Base-by-base conservation (phyloP, 1,284 basidiomycete species). In the Prillingera fragicola region DNA sequence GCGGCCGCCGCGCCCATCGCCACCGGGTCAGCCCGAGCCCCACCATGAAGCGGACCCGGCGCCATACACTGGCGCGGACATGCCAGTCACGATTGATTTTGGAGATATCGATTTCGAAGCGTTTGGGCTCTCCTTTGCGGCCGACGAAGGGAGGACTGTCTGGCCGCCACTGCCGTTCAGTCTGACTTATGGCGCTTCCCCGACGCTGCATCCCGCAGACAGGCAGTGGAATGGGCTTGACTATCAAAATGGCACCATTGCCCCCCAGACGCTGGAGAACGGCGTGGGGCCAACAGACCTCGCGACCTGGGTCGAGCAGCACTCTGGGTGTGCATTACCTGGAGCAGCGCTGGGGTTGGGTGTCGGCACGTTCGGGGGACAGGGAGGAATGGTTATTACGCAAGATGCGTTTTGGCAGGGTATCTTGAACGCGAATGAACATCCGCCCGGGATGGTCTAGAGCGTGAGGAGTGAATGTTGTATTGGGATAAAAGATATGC, bases 81-180 rank as follows among this genome's bases (percentile, higher is more conserved):
- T 15, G 12, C 29, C 12, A 15, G 29, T 15, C 8, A 32, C 12
- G 12, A 15, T 9, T 9, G 23, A n/a, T 17, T 14, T 24, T 14
- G 26, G 18, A n/a, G 38, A 25, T 12, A 37, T 48, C 29, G 54
- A 50, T 33, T 50, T 52, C 33, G 44, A 44, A 21, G 46, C 40
- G 12, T 50, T 55, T 22, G 53, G 36, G 3, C 18, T 35, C 13
- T 27, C 32, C 12, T 17, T 55, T 5, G 35, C 45, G 12, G 41
- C 19, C 5, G 53, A 55, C 28, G 45, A 46, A 26, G 46, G 18
- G 18, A 43, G 21, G 46, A 44, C 43, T 4, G 25, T 38, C 7
- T 55, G 53, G 53, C 54, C 50, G 19, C 54, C 54, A 4, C n/a
- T 41, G 15, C 35, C 29, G 1, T 34, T 12, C 35, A n/a, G 4